Evolutionary conservation across 768 basidiomycete species (phyloP).

Genomic region (Boletus patriciae): DNA sequence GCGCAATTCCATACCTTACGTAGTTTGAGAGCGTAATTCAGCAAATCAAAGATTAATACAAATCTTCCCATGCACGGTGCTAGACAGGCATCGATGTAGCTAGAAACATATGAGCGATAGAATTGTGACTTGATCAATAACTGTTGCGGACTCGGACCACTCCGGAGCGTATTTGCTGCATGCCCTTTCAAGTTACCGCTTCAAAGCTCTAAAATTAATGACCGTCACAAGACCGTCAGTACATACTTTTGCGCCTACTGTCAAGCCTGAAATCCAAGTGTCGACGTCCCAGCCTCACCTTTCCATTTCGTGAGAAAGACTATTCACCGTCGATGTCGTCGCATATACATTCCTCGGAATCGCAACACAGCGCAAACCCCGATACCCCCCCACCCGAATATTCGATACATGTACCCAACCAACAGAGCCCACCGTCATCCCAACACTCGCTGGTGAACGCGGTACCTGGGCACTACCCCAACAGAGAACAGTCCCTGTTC

Average conservation of each 20-base stretch:
- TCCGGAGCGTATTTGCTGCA: neutral
- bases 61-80: neutral
- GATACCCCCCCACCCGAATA: conserved; percentile 34
- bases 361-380: conserved; percentile 24
- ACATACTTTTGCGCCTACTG: neutral
- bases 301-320: neutral
- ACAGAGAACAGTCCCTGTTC: conserved; percentile 18
- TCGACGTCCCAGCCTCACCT: neutral
- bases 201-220: neutral
- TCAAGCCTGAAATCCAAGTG: neutral
- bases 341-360: conserved; percentile 11
- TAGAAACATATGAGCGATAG: neutral
- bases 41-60: neutral
- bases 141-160: neutral
- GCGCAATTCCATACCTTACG: neutral
- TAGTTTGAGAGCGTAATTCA: neutral
- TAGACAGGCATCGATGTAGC: neutral
- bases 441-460: conserved; percentile 16
- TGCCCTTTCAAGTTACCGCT: neutral
- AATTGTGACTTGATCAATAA: neutral
- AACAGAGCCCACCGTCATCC: conserved; percentile 16
- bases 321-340: conserved; percentile 13
- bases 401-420: conserved; percentile 18
- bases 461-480: conserved; percentile 16
- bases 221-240: neutral